Evolutionary conservation across 176 grass and related monocot genomes (phyloP), one percentile per base, ranked within the genome.

Genomic region (Stipa capillata): DNA sequence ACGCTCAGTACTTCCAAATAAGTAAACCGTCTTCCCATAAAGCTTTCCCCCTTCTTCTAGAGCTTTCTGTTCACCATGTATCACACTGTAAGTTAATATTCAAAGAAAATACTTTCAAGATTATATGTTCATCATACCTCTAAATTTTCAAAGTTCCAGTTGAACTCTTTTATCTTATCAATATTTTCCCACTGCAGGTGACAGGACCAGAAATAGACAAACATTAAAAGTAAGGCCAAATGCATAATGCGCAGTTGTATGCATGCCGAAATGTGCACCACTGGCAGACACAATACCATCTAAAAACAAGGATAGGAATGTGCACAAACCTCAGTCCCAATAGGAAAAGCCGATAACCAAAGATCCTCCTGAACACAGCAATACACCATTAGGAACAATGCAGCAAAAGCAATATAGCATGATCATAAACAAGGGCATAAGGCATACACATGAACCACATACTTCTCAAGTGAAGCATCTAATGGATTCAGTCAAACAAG

Each of bases 1-100:
- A 98, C 90, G 83, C 24, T 98, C 92, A 10, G 95, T 98, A 85
- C 90, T 90, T 48, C 90, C 92, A 74, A 98, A 98, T 71, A 98
- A 21, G 23, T 98, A 98, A 25, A 98, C 85, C 17, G 76, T 94
- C 81, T 98, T 98, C 18, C 85, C 90, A 83, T 93, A 79, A 62
- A 98, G 88, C 15, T 87, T 83, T 7, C 95, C 89, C 3, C 92
- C 88, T 82, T 92, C 92, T 64, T 94, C 90, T 66, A 94, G 87
- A 24, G 85, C 77, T 85, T 90, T 80, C 95, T 98, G 70, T 54
- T 69, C 53, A 49, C n/a, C 50, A 67, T 10, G 42, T 17, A 51
- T 77, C 35, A 77, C 40, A 66, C 33, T 15, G 73, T 72, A 37
- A 31, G 13, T 51, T 63, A 34, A 52, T 16, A 71, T 42, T 50